Conservation (phyloP, 768 basidiomycete genomes). For the Psilocybe subaeruginosa region DNA sequence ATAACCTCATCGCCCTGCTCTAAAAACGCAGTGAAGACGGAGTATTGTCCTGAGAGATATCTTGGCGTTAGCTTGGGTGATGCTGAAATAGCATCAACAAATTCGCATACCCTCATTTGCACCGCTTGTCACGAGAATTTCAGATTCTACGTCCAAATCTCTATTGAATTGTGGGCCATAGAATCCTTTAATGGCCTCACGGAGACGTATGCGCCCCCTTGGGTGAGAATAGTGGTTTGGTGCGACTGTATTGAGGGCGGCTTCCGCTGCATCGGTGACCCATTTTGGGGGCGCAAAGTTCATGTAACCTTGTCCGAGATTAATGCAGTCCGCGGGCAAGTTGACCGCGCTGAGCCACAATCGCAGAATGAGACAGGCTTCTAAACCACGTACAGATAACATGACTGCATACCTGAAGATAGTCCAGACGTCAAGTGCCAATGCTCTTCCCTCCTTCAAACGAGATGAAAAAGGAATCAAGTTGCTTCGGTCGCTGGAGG, state of each 20-base stretch:
- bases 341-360: conserved; percentile 68
- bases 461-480: conserved; percentile 75
- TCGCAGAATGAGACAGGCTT: conserved; percentile 9
- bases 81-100: not conserved
- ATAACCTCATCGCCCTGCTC: conserved; percentile 96
- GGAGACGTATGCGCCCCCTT: conserved; percentile 83
- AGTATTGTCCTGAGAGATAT: conserved; percentile 75
- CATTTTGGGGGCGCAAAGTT: conserved; percentile 86
- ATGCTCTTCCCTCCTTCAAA: conserved; percentile 72
- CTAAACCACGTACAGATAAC: conserved; percentile 11
- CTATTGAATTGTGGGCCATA: conserved; percentile 74
- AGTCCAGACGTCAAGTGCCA: conserved; percentile 88
- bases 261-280: conserved; percentile 73
- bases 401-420: conserved; percentile 72
- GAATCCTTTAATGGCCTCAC: conserved; percentile 83
- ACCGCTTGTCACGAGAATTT: conserved; percentile 94
- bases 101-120: conserved; percentile 83
- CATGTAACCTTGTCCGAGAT: conserved; percentile 96
- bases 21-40: conserved; percentile 90
- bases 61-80: conserved; percentile 12
- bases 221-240: conserved; percentile 92
- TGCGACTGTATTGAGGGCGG: conserved; percentile 62
- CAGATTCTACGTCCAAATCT: conserved; percentile 78
- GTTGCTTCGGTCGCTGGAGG: conserved; percentile 41
- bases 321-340: conserved; percentile 90